Conservation (phyloP, 192 early-diverging fungal species). For the Cladochytrium replicatum region DNA sequence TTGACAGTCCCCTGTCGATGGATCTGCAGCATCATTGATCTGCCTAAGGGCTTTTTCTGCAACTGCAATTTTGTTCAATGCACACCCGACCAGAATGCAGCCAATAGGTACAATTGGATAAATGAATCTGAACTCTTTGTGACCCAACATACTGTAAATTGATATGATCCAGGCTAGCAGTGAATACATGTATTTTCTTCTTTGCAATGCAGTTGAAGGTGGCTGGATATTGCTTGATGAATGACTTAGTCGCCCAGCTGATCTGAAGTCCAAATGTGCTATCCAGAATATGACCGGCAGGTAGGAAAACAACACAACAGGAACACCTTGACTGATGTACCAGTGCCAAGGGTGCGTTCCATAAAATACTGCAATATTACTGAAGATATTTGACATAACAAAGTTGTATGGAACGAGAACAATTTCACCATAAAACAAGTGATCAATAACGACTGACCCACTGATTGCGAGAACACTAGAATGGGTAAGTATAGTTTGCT, state of each 20-base stretch:
- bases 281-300: slow-evolving; percentile 54
- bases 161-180: slow-evolving; percentile 39
- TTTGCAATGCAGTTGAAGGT: slow-evolving; percentile 7
- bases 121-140: slow-evolving; percentile 97
- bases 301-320: slow-evolving; percentile 64
- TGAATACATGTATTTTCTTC: slow-evolving; percentile 13
- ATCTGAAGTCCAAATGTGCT: slow-evolving; percentile 29
- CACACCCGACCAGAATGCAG: slow-evolving; percentile 35
- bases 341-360: slow-evolving; percentile 86
- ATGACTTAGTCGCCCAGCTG: too few relatives aligned
- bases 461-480: too few relatives aligned
- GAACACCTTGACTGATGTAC: slow-evolving; percentile 77
- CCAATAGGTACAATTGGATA: slow-evolving; percentile 70
- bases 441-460: slow-evolving; percentile 51
- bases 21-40: too few relatives aligned
- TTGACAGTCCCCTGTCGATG: too few relatives aligned
- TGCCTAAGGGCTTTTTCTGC: too few relatives aligned
- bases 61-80: too few relatives aligned
- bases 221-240: too few relatives aligned
- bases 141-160: slow-evolving; percentile 67
- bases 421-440: slow-evolving; percentile 56
- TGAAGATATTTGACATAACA: slow-evolving; percentile 67
- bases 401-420: slow-evolving; percentile 71
- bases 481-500: too few relatives aligned
- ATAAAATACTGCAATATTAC: slow-evolving; percentile 79